phyloP scores from a whole-genome alignment of 2,329 filamentous ascomycete genomes.

The Aspergillus neotritici region DNA sequence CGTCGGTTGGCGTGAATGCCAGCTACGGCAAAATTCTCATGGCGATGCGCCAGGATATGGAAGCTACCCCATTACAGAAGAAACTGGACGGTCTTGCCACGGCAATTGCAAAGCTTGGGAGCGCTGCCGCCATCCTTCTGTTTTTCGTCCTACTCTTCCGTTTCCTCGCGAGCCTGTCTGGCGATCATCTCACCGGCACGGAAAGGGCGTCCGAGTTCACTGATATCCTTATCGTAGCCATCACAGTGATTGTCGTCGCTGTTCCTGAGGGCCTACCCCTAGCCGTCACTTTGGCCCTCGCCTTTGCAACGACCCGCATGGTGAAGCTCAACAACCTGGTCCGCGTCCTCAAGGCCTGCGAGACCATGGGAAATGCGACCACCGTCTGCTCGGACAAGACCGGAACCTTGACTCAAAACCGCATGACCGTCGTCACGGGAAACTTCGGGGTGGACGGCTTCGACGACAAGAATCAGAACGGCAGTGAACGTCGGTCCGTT shows the following conservation, averaged over 20 bases:
- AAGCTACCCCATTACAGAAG: slow-evolving; percentile 68
- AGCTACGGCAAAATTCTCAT: slow-evolving; percentile 69
- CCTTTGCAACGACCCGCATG: slow-evolving; percentile 70
- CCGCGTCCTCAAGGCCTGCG: slow-evolving; percentile 66
- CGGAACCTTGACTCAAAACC: slow-evolving; percentile 65
- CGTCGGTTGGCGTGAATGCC: slow-evolving; percentile 64
- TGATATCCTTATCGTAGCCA: slow-evolving; percentile 67
- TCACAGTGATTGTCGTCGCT: slow-evolving; percentile 70
- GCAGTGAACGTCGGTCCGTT: slow-evolving; percentile 3
- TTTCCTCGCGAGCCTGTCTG: slow-evolving; percentile 63
- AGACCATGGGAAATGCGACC: slow-evolving; percentile 72
- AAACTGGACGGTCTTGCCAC: slow-evolving; percentile 68
- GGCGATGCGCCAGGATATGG: slow-evolving; percentile 63
- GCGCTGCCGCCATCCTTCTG: slow-evolving; percentile 60
- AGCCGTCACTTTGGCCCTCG: slow-evolving; percentile 66
- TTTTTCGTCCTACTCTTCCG: slow-evolving; percentile 81
- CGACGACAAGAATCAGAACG: slow-evolving; percentile 15
- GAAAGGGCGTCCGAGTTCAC: slow-evolving; percentile 69
- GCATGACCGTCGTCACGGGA: slow-evolving; percentile 69
- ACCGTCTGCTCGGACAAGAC: slow-evolving; percentile 76
- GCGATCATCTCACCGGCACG: slow-evolving; percentile 49
- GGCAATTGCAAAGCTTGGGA: slow-evolving; percentile 66
- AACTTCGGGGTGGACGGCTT: slow-evolving; percentile 47
- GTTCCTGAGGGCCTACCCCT: slow-evolving; percentile 70
- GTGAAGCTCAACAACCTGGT: slow-evolving; percentile 69